phyloP scores from a whole-genome alignment of 352 stramenopile species.

The Hyaloperonospora arabidopsidis region DNA sequence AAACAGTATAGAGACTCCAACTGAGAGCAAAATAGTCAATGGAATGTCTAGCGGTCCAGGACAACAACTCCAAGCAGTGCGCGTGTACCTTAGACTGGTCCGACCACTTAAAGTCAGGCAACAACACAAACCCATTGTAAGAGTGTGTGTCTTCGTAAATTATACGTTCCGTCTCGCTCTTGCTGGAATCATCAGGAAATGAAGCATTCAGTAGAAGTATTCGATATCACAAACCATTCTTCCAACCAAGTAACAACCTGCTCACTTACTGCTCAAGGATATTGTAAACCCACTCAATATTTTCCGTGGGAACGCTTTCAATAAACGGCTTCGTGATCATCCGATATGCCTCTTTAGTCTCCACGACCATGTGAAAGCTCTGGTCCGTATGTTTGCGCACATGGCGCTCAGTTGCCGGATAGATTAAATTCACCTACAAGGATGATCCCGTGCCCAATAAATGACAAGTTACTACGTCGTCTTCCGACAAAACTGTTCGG shows the following conservation, averaged over 20 bases:
- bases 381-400: constrained; percentile 82
- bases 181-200: constrained; percentile 29
- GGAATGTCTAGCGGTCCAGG: background rate
- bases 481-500: background rate
- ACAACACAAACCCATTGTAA: constrained; percentile 60
- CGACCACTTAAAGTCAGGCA: constrained; percentile 84
- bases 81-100: constrained; percentile 48
- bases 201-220: constrained; percentile 5
- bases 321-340: constrained; percentile 69
- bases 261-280: constrained; percentile 76
- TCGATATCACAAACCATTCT: background rate
- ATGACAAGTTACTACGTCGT: background rate
- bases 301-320: constrained; percentile 58
- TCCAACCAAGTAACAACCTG: too few relatives aligned
- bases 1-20: constrained; percentile 76
- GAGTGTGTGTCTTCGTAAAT: constrained; percentile 65
- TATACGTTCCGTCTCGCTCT: constrained; percentile 73
- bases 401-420: constrained; percentile 69
- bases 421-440: constrained; percentile 68
- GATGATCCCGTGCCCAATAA: background rate
- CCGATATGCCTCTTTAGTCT: constrained; percentile 74
- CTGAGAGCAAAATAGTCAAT: constrained; percentile 22
- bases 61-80: background rate
- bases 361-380: constrained; percentile 74
- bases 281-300: constrained; percentile 86